Evolutionary conservation across 2,329 filamentous ascomycete species (phyloP).

Genomic region (Epicoccum nigrum): DNA sequence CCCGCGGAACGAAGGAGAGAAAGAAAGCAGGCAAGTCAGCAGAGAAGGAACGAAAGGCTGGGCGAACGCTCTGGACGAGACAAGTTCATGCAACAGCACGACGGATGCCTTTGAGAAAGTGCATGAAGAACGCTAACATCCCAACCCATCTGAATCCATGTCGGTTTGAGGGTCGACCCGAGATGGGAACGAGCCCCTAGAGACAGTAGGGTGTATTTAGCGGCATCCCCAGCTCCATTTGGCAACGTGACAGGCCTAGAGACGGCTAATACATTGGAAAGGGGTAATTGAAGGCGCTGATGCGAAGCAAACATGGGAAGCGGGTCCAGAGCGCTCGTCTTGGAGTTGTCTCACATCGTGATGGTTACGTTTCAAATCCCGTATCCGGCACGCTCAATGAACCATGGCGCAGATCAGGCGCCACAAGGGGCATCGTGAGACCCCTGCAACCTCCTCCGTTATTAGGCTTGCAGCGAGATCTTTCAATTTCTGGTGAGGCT

Average conservation of each 20-base stretch:
- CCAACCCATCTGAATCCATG: conserved; percentile 43
- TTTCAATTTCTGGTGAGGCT: conserved; percentile 9
- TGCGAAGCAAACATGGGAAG: conserved; percentile 32
- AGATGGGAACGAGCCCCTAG: conserved; percentile 25
- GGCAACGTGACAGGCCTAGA: conserved; percentile 23
- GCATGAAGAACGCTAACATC: conserved; percentile 48
- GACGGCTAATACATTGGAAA: conserved; percentile 27
- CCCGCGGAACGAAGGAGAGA: conserved; percentile 47
- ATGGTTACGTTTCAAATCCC: conserved; percentile 43
- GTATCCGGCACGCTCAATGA: conserved; percentile 29
- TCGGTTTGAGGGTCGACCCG: conserved; percentile 44
- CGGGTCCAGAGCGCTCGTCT: conserved; percentile 32
- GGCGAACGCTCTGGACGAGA: conserved; percentile 45
- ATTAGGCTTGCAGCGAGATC: conserved; percentile 18
- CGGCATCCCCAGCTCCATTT: conserved; percentile 21
- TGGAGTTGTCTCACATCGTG: conserved; percentile 45
- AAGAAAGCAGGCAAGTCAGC: conserved; percentile 42
- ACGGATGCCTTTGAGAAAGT: conserved; percentile 44
- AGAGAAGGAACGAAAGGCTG: conserved; percentile 41
- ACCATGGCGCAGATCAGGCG: conserved; percentile 30
- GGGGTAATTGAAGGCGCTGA: conserved; percentile 20
- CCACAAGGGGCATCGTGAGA: conserved; percentile 37
- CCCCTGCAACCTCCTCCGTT: conserved; percentile 19
- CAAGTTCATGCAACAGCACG: conserved; percentile 41
- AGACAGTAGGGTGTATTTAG: conserved; percentile 37